Percentiles rank a stretch among this genome's conserved stretches.
These are phyloP conservation scores for Penium margaritaceum DNA, from an alignment of 139 green algal species.

Conservation along the genomic window DNA sequence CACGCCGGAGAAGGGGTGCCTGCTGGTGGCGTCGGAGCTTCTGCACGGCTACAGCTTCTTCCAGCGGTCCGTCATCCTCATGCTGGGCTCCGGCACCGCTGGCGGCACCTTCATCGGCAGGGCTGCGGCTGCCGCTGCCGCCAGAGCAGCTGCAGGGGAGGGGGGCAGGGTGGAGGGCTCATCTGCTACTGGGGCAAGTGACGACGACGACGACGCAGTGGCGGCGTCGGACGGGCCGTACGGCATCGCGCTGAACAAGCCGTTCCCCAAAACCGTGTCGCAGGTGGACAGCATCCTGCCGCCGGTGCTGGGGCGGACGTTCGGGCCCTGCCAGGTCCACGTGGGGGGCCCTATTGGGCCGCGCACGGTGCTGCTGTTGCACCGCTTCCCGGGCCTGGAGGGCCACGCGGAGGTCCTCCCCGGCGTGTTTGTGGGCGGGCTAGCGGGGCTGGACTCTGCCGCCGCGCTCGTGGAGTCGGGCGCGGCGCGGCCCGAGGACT, in stretches of 20 bases:
- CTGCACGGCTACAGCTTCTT: slow-evolving; percentile 38
- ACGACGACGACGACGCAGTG: no score
- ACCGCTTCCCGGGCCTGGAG: background rate
- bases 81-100: background rate
- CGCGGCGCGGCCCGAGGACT: slow-evolving; percentile 15
- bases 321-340: slow-evolving; percentile 31
- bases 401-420: slow-evolving; percentile 25
- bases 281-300: slow-evolving; percentile 12
- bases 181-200: no score
- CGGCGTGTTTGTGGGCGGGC: slow-evolving; percentile 9
- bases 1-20: slow-evolving; percentile 24
- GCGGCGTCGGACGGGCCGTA: slow-evolving; percentile 19
- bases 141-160: no score
- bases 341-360: slow-evolving; percentile 27
- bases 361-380: slow-evolving; percentile 19
- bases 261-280: background rate
- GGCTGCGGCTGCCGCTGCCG: no score
- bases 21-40: slow-evolving; percentile 30
- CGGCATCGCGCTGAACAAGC: slow-evolving; percentile 37
- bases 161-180: no score
- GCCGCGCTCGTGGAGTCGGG: slow-evolving; percentile 9
- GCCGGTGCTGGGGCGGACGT: slow-evolving; percentile 9
- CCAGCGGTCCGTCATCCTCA: slow-evolving; percentile 28
- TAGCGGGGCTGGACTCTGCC: slow-evolving; percentile 12
- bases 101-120: no score